phyloP scores from a whole-genome alignment of 257 asterid genomes.

The Euphrasia confusa region DNA sequence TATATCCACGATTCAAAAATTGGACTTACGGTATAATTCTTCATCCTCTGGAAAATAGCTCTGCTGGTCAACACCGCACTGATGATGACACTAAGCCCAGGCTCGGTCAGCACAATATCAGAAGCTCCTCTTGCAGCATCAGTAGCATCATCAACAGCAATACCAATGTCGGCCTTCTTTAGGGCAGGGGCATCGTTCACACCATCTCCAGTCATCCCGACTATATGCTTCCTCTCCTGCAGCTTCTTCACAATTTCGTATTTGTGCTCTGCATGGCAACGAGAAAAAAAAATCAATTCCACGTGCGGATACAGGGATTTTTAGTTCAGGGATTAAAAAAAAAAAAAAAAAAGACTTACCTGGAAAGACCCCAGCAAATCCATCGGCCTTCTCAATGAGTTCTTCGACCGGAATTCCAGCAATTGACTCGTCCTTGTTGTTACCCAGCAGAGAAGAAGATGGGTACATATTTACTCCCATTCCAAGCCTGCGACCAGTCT shows the following conservation, averaged over 20 bases:
- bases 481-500: conserved; percentile 96
- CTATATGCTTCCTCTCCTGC: conserved; percentile 97
- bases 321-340: not conserved
- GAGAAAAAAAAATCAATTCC: conserved; percentile 3
- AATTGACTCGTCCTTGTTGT: conserved; percentile 86
- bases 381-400: conserved; percentile 94
- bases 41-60: conserved; percentile 99
- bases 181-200: conserved; percentile 98
- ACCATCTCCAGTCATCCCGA: conserved; percentile 99
- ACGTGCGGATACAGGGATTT: not conserved
- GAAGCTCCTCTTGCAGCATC: conserved; percentile 98
- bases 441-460: conserved; percentile 84
- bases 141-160: conserved; percentile 94
- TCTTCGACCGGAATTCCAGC: conserved; percentile 92
- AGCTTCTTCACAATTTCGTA: conserved; percentile 96
- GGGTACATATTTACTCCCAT: conserved; percentile 99
- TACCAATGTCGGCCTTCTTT: conserved; percentile 96
- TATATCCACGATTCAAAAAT: not conserved
- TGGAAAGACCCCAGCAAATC: conserved; percentile 98
- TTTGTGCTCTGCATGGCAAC: conserved; percentile 73
- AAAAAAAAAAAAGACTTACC: conserved; percentile 41
- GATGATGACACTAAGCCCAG: conserved; percentile 96
- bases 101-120: conserved; percentile 94
- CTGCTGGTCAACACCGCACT: conserved; percentile 98
- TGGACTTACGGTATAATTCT: conserved; percentile 76